A percentile compares a stretch with the other conserved stretches of the same genome.
These are phyloP conservation scores for Groenewaldozyma sp. DNA, from an alignment of 1,139 yeast genomes.

Conservation along the genomic window DNA sequence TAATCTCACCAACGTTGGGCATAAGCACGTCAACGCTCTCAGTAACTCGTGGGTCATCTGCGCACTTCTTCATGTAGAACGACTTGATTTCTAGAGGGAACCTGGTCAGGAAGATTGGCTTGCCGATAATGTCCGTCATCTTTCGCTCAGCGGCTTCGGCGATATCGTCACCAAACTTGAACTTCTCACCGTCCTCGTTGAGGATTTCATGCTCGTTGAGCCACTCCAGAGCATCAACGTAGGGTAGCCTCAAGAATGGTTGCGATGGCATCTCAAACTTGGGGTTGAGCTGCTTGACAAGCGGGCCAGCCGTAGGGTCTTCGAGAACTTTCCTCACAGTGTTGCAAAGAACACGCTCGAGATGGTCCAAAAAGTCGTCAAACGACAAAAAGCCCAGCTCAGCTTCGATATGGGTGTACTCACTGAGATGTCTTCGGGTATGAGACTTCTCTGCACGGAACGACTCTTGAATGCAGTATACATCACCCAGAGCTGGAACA, in stretches of 20 bases:
- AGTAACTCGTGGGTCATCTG: conserved; percentile 86
- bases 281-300: conserved; percentile 88
- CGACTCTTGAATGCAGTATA: conserved; percentile 94
- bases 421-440: conserved; percentile 96
- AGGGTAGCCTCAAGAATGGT: conserved; percentile 89
- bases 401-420: conserved; percentile 94
- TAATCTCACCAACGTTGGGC: conserved; percentile 98
- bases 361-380: conserved; percentile 76
- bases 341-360: conserved; percentile 68
- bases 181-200: conserved; percentile 87
- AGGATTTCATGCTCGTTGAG: conserved; percentile 88
- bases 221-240: conserved; percentile 83
- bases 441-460: conserved; percentile 99
- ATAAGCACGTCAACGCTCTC: conserved; percentile 96
- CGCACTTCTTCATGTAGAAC: conserved; percentile 92
- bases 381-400: conserved; percentile 83
- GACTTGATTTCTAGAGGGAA: conserved; percentile 98
- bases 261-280: conserved; percentile 66
- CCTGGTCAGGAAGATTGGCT: conserved; percentile 81
- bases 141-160: conserved; percentile 98
- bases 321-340: conserved; percentile 68
- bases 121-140: conserved; percentile 92
- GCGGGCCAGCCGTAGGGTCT: conserved; percentile 87
- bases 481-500: conserved; percentile 94
- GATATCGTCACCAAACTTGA: conserved; percentile 96